These are phyloP conservation scores for Lepidopterella palustris DNA, from an alignment of 495 filamentous ascomycete species.

Conservation along the genomic window DNA sequence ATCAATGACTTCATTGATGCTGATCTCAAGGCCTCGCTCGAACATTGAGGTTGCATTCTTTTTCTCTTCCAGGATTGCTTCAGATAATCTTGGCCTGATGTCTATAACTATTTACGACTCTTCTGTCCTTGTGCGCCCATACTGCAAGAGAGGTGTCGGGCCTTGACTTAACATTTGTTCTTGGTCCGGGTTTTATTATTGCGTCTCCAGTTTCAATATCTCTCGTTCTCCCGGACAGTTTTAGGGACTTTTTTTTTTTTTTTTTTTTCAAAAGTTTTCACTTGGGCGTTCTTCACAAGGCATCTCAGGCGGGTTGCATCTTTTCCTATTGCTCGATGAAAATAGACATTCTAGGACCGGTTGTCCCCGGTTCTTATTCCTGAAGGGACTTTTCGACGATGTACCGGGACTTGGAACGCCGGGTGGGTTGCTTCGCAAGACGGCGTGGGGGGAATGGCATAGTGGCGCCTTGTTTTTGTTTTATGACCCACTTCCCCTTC, in stretches of 20 bases:
- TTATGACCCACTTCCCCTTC: slow-evolving; percentile 1
- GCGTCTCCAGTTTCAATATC: not conserved
- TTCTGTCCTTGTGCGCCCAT: not conserved
- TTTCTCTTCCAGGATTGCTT: too few relatives aligned
- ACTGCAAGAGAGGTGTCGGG: not conserved
- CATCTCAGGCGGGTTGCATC: slow-evolving; percentile 21
- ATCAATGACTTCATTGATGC: slow-evolving; percentile 38
- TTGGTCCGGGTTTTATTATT: not conserved
- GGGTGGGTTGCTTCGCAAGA: slow-evolving; percentile 9
- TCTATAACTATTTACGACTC: slow-evolving; percentile 12
- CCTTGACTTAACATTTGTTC: not conserved
- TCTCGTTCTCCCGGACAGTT: slow-evolving; percentile 3
- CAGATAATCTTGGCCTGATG: slow-evolving; percentile 5
- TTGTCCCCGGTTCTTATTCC: slow-evolving; percentile 11
- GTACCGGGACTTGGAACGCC: slow-evolving; percentile 24
- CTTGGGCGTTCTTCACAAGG: slow-evolving; percentile 21
- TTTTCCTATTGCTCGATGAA: slow-evolving; percentile 9
- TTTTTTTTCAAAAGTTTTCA: slow-evolving; percentile 13
- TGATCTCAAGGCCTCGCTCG: slow-evolving; percentile 18
- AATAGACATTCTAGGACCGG: slow-evolving; percentile 25
- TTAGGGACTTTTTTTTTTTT: slow-evolving; percentile 1
- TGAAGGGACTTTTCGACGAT: slow-evolving; percentile 16
- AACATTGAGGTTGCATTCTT: slow-evolving; percentile 1
- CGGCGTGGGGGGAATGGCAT: slow-evolving; percentile 15
- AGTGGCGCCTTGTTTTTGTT: slow-evolving; percentile 21